Percentiles rank a stretch among this genome's conserved stretches.
phyloP scores from a whole-genome alignment of 2,329 filamentous ascomycete genomes.

The Beauveria asiatica region DNA sequence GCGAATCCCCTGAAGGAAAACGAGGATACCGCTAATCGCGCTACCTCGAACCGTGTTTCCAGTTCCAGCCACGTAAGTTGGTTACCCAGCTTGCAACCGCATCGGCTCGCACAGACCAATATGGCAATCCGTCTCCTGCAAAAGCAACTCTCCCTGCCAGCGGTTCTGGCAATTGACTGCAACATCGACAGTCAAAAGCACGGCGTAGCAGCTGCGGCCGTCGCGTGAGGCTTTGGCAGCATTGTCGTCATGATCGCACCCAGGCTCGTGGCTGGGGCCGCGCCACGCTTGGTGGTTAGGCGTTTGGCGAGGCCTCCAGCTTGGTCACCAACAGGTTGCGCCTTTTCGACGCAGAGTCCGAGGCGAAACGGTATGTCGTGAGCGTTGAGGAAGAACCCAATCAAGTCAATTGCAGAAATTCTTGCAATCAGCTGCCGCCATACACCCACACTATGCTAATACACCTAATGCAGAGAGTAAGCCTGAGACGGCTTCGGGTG shows the following conservation, averaged over 20 bases:
- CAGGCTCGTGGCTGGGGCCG: background rate
- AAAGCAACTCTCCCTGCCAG: too few relatives aligned
- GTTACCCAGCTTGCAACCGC: too few relatives aligned
- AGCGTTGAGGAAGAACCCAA: background rate
- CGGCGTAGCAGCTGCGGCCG: background rate
- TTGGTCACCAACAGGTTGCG: background rate
- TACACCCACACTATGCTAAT: background rate
- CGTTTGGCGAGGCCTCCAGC: background rate
- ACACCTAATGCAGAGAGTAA: background rate
- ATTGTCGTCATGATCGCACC: background rate
- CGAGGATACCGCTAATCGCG: background rate
- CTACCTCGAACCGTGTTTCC: background rate
- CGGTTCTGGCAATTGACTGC: background rate
- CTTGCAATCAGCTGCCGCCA: background rate
- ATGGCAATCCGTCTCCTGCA: too few relatives aligned
- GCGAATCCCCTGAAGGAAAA: background rate
- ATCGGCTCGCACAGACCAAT: too few relatives aligned
- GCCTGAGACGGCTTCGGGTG: background rate
- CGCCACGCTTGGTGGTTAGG: background rate
- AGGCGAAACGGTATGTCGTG: conserved; percentile 20
- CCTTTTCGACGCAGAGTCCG: conserved; percentile 22
- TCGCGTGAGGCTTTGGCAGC: background rate
- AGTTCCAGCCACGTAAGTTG: too few relatives aligned
- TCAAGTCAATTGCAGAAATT: background rate
- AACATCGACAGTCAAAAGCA: background rate